Base-by-base conservation (phyloP, 768 basidiomycete genomes). In the Leccinum ochraceum region DNA sequence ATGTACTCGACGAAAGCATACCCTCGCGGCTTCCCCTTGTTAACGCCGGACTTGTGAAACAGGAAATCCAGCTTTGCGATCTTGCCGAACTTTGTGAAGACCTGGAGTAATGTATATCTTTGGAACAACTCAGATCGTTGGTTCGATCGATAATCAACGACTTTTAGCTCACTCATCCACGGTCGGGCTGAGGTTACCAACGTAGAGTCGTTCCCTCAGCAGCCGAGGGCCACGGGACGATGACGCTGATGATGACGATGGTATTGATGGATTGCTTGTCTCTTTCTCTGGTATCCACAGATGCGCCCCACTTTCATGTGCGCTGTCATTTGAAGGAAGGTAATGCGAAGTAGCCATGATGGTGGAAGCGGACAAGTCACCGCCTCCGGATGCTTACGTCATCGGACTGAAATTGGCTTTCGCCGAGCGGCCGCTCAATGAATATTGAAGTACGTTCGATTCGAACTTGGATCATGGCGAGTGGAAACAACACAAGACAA, bases 1-100 rank as follows among this genome's bases (percentile, higher is more conserved):
- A 80, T 80, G 68, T 87, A 98, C 76, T 98, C 93, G 36, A 99
- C 76, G 66, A 98, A 99, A 0, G 95, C 95, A 74, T 96, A 98
- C 6, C 97, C 96, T 13, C 95, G 81, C 1, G 97, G 95, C 72
- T 92, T 97, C 17, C 97, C 97, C 71, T 89, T 95, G 69, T 88
- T 75, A 13, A 86, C 81, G 0, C 96, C 97, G 0, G 89, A 79
- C 76, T 96, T 98, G 81, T 99, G 95, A 70, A 98, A 98, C 63
- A 98, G 81, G 74, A 87, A 98, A 75, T 99, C 97, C 55, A 98
- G 83, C 66, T 94, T 93, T 22, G 93, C 84, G 61, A 98, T 83
- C 75, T 93, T 94, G 57, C 97, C 97, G 72, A 88, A 95, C 76
- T 90, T 95, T 34, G 90, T 84, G 75, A 97, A 97, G 37, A 95